Evolutionary conservation across 805 yeast species (phyloP), one percentile per base, ranked within the genome.

Genomic region (Sugiyamaella qingdaonensis): DNA sequence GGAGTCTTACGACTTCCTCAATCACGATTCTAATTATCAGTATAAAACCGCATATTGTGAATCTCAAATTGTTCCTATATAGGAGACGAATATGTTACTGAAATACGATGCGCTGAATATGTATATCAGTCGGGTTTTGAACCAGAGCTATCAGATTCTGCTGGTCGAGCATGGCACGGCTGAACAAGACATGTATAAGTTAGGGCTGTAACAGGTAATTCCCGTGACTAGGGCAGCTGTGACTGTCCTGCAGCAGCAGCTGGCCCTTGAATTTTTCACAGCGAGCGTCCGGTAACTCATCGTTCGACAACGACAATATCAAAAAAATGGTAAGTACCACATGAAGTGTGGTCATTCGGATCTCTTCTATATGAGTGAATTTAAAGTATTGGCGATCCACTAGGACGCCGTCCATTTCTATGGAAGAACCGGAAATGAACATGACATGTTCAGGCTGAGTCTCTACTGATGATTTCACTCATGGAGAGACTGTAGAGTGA

Each of bases 401-500:
- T 34, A 34, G 37, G 43, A 19, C 19, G 24, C 19, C 24, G 19
- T n/a, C 13, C 19, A 39, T 39, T 39, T 39, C 29, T 7, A 39
- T 39, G 13, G 19, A 31, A 18, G 41, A 32, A 19, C 14, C 37
- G 49, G 14, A n/a, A 21, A 24, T 16, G 19, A 5, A 16, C 4
- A 39, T 39, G 19, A 14, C 13, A 29, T 8, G n/a, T 31, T 41
- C 19, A 16, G 54, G 60, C 60, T 57, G 58, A 57, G 60, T 54
- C 60, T 57, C 55, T 48, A 33, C 46, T 35, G 48, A 43, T 27
- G 46, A 43, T 34, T 35, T 48, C 41, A 49, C 48, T 49, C 37
- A 18, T 14, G 27, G 52, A 46, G 66, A 64, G 69, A 61, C 68
- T 64, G 69, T 65, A 66, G 69, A 65, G 69, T 63, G 61, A 59